Evolutionary conservation across 1,284 basidiomycete genomes (phyloP).

Genomic region (Waitea zeae): DNA sequence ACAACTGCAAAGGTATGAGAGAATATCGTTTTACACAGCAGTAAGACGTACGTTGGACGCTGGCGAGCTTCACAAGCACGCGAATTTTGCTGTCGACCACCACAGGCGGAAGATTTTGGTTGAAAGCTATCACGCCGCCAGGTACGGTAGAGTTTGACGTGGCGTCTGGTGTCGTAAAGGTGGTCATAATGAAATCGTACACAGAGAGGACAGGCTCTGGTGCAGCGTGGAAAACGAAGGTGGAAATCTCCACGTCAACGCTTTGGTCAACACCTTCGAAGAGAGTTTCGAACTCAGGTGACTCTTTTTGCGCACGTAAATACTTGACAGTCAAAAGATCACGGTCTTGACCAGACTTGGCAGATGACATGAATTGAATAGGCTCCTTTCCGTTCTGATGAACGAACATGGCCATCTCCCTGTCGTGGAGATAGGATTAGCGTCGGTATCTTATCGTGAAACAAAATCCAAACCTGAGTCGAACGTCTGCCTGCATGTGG

Average conservation of each 20-base stretch:
- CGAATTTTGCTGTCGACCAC: constrained; percentile 46
- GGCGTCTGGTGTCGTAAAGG: constrained; percentile 51
- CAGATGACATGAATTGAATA: constrained; percentile 68
- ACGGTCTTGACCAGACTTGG: constrained; percentile 26
- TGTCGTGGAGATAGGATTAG: too few species aligned
- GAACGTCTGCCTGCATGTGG: constrained; percentile 81
- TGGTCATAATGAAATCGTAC: constrained; percentile 98
- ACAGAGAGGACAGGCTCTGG: constrained; percentile 85
- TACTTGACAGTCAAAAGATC: constrained; percentile 83
- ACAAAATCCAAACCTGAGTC: too few species aligned
- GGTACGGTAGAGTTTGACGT: constrained; percentile 2
- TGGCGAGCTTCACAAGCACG: constrained; percentile 75
- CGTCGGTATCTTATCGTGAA: too few species aligned
- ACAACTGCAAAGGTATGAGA: constrained; percentile 32
- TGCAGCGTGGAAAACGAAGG: constrained; percentile 80
- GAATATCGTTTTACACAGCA: neutral
- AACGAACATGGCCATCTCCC: constrained; percentile 56
- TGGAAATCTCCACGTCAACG: constrained; percentile 82
- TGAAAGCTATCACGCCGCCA: too few species aligned
- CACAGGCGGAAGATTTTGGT: too few species aligned
- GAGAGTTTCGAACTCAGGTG: constrained; percentile 73
- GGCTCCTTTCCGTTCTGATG: constrained; percentile 40
- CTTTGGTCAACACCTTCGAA: constrained; percentile 85
- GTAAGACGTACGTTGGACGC: constrained; percentile 52
- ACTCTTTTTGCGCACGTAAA: constrained; percentile 63